Conservation (phyloP, 306 rosid species). For the Rubus idaeus region DNA sequence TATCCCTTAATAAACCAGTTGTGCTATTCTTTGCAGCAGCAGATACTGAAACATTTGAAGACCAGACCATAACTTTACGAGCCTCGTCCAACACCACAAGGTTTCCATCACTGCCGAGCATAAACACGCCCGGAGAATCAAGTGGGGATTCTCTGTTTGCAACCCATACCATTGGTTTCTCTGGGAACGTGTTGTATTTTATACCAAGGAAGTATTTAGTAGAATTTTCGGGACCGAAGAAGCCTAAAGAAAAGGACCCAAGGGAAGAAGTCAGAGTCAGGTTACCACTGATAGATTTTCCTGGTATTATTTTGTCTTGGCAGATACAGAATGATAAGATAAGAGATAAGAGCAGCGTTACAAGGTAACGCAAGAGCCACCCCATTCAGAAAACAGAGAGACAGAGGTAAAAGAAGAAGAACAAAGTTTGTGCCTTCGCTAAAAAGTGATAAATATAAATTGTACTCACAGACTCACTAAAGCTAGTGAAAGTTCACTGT, state of each 20-base stretch:
- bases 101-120: conserved; percentile 17
- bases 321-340: background rate
- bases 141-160: conserved; percentile 56
- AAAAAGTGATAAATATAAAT: background rate
- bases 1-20: background rate
- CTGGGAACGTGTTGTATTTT: background rate
- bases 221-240: conserved; percentile 50
- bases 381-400: background rate
- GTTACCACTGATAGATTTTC: conserved; percentile 30
- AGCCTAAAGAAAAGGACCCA: conserved; percentile 52
- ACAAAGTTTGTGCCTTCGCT: background rate
- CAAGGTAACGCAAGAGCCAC: background rate
- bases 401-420: background rate
- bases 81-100: conserved; percentile 6
- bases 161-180: conserved; percentile 44
- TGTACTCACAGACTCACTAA: no score
- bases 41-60: conserved; percentile 9
- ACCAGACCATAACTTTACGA: background rate
- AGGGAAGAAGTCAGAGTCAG: conserved; percentile 44
- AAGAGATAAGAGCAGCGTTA: background rate
- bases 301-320: background rate
- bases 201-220: conserved; percentile 57
- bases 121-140: conserved; percentile 21
- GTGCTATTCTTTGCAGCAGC: background rate
- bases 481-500: no score